A percentile compares a stretch with the other conserved stretches of the same genome.
Conservation (phyloP, 1,284 basidiomycete genomes). For the Mycena citricolor region DNA sequence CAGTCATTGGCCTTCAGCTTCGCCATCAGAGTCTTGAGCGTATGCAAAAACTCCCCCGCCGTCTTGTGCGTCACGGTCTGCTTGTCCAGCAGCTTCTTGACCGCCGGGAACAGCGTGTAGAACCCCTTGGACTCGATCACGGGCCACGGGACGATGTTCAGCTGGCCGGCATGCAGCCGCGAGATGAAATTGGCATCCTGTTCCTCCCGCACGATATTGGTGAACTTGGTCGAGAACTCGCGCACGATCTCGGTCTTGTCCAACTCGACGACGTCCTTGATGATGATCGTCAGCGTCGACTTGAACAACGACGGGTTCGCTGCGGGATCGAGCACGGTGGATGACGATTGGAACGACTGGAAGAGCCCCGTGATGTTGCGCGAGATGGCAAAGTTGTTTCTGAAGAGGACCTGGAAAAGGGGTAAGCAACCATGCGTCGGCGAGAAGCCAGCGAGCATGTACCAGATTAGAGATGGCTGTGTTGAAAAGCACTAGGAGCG, state of each 20-base stretch:
- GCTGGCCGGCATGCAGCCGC: conserved; percentile 49
- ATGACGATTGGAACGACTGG: conserved; percentile 64
- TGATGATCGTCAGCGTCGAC: conserved; percentile 59
- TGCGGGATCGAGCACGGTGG: conserved; percentile 55
- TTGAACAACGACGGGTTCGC: conserved; percentile 59
- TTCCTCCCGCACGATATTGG: conserved; percentile 55
- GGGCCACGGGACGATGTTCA: conserved; percentile 65
- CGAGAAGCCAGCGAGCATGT: background rate
- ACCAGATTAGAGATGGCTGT: conserved; percentile 66
- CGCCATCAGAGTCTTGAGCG: conserved; percentile 64
- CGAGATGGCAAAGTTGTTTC: conserved; percentile 63
- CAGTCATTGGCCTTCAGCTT: conserved; percentile 68
- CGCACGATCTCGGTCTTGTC: conserved; percentile 56
- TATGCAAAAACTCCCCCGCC: conserved; percentile 55
- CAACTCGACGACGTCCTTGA: conserved; percentile 63
- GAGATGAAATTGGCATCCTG: conserved; percentile 63
- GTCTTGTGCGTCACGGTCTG: conserved; percentile 48
- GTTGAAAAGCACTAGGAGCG: conserved; percentile 61
- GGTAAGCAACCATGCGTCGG: background rate
- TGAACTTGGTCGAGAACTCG: conserved; percentile 58
- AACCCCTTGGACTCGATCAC: conserved; percentile 63
- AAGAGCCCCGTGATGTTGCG: conserved; percentile 60
- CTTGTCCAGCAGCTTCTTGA: conserved; percentile 47
- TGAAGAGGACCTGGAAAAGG: conserved; percentile 52
- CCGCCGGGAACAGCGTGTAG: conserved; percentile 47